Evolutionary conservation across 768 basidiomycete species (phyloP).

Genomic region (Brasilioporus rufonigricans): DNA sequence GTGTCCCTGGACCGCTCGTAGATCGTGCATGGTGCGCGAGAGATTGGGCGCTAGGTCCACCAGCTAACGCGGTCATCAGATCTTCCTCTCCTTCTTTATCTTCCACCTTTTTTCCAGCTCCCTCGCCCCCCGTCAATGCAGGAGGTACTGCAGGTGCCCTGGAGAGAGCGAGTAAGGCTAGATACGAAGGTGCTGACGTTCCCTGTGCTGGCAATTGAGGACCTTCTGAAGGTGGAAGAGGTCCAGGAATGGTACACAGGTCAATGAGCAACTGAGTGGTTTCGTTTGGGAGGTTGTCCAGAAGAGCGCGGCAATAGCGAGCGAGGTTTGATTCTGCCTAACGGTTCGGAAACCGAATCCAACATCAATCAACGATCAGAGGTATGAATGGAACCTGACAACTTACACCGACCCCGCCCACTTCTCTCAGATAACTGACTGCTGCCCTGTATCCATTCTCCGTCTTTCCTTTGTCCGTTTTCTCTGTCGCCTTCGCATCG

Average conservation of each 20-base stretch:
- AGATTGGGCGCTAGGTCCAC: slow-evolving; percentile 30
- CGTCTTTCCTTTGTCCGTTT: slow-evolving; percentile 35
- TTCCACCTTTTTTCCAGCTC: slow-evolving; percentile 18
- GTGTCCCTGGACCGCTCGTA: slow-evolving; percentile 11
- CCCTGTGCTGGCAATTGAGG: slow-evolving; percentile 23
- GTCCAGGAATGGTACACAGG: slow-evolving; percentile 71
- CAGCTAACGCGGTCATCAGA: slow-evolving; percentile 9
- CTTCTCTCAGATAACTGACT: slow-evolving; percentile 69
- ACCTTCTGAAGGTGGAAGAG: slow-evolving; percentile 35
- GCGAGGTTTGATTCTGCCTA: slow-evolving; percentile 86
- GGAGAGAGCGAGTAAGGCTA: slow-evolving; percentile 78
- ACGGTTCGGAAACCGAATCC: background rate
- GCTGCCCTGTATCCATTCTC: slow-evolving; percentile 62
- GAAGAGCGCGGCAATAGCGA: slow-evolving; percentile 83
- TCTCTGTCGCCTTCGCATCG: slow-evolving; percentile 11
- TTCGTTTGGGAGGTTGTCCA: slow-evolving; percentile 78
- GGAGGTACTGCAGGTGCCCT: slow-evolving; percentile 46
- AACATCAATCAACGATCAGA: background rate
- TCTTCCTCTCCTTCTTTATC: slow-evolving; percentile 18
- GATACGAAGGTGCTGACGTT: slow-evolving; percentile 56
- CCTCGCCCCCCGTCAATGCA: slow-evolving; percentile 36
- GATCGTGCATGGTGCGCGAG: slow-evolving; percentile 6
- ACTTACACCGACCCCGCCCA: slow-evolving; percentile 79
- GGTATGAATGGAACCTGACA: background rate
- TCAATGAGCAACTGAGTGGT: slow-evolving; percentile 92